Base-by-base conservation (phyloP, 192 early-diverging fungal genomes). In the Podochytrium sp. region DNA sequence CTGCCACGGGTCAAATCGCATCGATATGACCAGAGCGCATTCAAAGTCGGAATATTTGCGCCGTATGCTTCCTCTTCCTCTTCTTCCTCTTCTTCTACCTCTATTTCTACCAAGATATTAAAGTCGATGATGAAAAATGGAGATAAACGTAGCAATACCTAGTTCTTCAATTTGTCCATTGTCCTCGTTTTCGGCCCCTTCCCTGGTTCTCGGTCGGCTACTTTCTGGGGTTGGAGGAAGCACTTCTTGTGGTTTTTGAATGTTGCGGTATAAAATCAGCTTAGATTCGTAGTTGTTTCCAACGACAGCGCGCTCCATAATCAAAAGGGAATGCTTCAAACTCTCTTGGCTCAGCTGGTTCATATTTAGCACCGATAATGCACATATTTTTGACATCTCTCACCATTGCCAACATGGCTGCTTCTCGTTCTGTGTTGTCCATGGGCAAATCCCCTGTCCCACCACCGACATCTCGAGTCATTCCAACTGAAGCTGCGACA, bases 251-350 rank as follows among this genome's bases (percentile, higher is more conserved):
- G 57, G 76, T 39, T 86, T 83, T 3, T 56, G 40, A 20, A 86
- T 66, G 75, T 88, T 78, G 12, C 87, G 75, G 58, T 84, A 89
- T 40, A 74, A 52, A 2, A 86, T 33, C 16, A 87, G 73, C 65
- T 80, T 83, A 39, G 83, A 78, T 40, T 75, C 75, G 64, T 84
- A 88, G 60, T 82, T 86, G 63, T 89, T 88, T 18, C 73, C 81
- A 1, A 89, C 77, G 6, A 87, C 84, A 12, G 86, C 87, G 41
- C 81, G 77, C 69, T 89, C 87, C 78, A 86, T 81, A 4, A 84
- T 73, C 7, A 41, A 65, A 14, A 89, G 74, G 33, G 80, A 80
- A 7, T 71, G 51, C 41, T 73, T 71, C 25, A 85, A 74, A 27
- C 30, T 61, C 10, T 84, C 81, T 76, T 85, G 83, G 60, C 78